Base-by-base conservation (phyloP, 371 early-diverging fungal genomes). In the Mortierella sp. region DNA sequence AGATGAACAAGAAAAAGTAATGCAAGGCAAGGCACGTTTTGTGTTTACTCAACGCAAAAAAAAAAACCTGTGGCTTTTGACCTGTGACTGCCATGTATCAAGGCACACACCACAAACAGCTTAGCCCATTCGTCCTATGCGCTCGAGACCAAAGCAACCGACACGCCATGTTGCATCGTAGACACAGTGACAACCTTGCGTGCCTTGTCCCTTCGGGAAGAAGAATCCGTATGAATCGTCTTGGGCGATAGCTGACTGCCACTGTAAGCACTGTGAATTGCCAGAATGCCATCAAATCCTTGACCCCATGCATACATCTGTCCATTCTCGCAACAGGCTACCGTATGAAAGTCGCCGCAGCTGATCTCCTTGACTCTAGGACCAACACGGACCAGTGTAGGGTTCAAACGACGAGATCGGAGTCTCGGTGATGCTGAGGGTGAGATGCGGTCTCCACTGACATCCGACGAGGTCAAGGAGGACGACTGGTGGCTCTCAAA, bases 261-360 rank as follows among this genome's bases (percentile, higher is more conserved):
- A 9, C 19, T 61, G 67, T 6, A 24, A 13, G n/a, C 71, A 19
- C 43, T 73, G 21, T 82, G 83, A 28, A 82, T 71, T 34, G 76
- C 54, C 9, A 83, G n/a, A 16, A 79, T 50, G 13, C 83, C 77
- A 11, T 74, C 76, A 46, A 69, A 79, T 0, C 80, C 84, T 51
- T 71, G 71, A 10, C 84, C 84, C 84, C 84, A 83, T 19, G 54
- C 67, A 50, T 50, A 83, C 75, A 80, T 77, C 46, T 80, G 77
- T 16, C 84, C 84, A 26, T 19, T 74, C 8, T 77, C 77, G 8
- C 74, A 74, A 28, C 77, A 80, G 0, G 53, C 69, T 44, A 71
- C 69, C n/a, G 84, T 83, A 34, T 80, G 80, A 46, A 71, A 72
- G 69, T 80, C 84, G 4, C 84, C 84, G 44, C 84, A 83, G 21